Evolutionary conservation across 2,329 filamentous ascomycete species (phyloP), one percentile per base, ranked within the genome.

Genomic region (Teratosphaeria destructans): DNA sequence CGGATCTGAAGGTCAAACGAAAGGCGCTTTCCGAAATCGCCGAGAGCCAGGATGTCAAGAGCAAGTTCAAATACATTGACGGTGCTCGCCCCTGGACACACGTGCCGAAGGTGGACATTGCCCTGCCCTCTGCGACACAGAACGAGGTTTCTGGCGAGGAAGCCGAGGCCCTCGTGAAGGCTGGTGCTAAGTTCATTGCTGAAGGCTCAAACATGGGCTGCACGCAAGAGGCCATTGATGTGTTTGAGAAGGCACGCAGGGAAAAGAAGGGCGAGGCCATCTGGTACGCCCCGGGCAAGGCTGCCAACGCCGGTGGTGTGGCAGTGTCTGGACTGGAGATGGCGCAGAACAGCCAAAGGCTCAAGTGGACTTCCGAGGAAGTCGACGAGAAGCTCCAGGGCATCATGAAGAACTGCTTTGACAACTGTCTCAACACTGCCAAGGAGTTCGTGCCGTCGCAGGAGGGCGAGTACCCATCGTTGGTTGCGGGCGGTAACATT

Each of bases 141-240:
- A 99, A 99, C 81, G 94, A 99, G 80, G 90, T 99, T 71, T 91
- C 84, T 72, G 85, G 86, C 73, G 90, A 94, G 70, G 94, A 99
- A 81, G 94, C 92, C 57, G 81, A 90, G 79, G 85, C 83, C 19
- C 84, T 97, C 53, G 84, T 96, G 61, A 82, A 82, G 56, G 83
- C 82, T 61, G 93, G 93, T 67, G 83, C 82, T 72, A 85, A 87
- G 74, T 95, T 90, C 80, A 87, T 97, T 66, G 94, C 94, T 60
- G 94, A 99, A 80, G 94, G 94, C 60, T 94, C 88, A 78, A 97
- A 97, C 85, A 97, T 99, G 94, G 94, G 94, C 65, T 96, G 91
- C 82, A 96, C 92, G 37, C 90, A 94, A 78, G 91, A 89, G 66
- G 93, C 93, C 67, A 96, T 99, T 71, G 89, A 96, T 71, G 80